Conservation (phyloP, 2,329 filamentous ascomycete species). For the Fusarium hostae region DNA sequence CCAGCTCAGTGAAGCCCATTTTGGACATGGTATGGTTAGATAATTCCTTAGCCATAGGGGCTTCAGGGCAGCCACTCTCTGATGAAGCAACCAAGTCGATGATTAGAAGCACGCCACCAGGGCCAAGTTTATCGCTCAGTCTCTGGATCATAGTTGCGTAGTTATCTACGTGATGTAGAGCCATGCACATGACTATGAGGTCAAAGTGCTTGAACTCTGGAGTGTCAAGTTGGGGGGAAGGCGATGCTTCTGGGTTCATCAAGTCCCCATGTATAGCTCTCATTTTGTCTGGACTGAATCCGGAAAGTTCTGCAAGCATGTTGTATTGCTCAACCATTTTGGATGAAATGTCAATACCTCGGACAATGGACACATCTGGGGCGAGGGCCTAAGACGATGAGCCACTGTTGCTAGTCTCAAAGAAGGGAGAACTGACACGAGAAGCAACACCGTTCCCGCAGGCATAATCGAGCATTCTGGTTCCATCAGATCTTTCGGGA, state of each 20-base stretch:
- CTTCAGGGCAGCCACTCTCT: not conserved
- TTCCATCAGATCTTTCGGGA: rapidly evolving
- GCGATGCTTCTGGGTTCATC: not conserved
- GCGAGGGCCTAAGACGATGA: not conserved
- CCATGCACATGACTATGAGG: not conserved
- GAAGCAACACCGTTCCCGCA: not conserved
- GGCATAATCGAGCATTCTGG: not conserved
- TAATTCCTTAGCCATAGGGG: rapidly evolving
- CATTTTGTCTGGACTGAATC: not conserved
- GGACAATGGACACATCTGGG: not conserved
- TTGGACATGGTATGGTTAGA: not conserved
- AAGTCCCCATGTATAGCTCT: not conserved
- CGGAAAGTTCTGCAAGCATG: not conserved
- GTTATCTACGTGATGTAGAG: not conserved
- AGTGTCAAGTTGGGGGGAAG: not conserved
- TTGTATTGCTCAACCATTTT: not conserved
- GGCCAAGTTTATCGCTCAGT: not conserved
- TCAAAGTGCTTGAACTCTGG: not conserved
- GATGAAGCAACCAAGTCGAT: not conserved
- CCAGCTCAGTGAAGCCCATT: not conserved
- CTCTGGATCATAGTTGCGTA: not conserved
- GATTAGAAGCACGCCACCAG: not conserved
- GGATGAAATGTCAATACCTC: not conserved
- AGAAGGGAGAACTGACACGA: not conserved
- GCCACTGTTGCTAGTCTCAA: rapidly evolving